Evolutionary conservation across 768 basidiomycete genomes (phyloP).

Genomic region (Termitomyces sp.): DNA sequence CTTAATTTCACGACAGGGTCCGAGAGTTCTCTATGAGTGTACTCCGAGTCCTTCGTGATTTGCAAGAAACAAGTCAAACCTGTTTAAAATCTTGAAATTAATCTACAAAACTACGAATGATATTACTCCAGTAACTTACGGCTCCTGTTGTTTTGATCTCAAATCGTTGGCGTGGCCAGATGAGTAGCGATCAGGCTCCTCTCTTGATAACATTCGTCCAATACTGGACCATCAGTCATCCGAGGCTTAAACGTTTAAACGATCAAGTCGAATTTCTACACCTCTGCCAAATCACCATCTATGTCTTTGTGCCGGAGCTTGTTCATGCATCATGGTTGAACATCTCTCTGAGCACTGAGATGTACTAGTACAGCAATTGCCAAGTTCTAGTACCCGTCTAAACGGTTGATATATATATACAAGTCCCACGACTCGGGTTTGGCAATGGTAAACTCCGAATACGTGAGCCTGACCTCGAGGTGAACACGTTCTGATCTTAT

Average conservation of each 20-base stretch:
- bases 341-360: not conserved
- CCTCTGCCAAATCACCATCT: not conserved
- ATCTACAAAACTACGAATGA: not conserved
- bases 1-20: not conserved
- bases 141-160: too few relatives aligned
- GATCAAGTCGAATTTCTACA: not conserved
- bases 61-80: too few relatives aligned
- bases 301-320: not conserved
- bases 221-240: not conserved
- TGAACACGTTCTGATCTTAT: conserved; percentile 50
- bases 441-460: conserved; percentile 18
- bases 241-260: not conserved
- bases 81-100: not conserved
- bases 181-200: not conserved
- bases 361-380: not conserved
- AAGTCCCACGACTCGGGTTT: conserved; percentile 20
- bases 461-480: conserved; percentile 35
- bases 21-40: not conserved
- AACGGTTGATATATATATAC: not conserved
- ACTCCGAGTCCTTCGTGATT: too few relatives aligned
- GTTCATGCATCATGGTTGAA: not conserved
- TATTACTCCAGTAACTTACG: not conserved
- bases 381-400: too few relatives aligned
- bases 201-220: not conserved
- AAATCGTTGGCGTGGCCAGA: too few relatives aligned